phyloP scores from a whole-genome alignment of 2,329 filamentous ascomycete species.

The Cladosporium phlei region DNA sequence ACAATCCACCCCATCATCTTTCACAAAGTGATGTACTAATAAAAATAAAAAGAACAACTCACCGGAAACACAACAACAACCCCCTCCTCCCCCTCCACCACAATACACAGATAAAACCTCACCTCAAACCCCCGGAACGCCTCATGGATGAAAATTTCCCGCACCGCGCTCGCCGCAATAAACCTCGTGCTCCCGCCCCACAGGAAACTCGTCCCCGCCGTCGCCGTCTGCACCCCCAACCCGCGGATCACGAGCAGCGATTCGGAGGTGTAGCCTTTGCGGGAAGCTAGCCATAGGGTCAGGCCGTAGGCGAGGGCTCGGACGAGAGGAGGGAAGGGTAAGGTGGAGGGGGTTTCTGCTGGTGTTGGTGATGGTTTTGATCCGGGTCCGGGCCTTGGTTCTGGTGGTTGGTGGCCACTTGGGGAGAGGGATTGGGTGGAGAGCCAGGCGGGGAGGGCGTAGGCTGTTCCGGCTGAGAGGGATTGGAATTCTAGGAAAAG shows the following conservation, averaged over 20 bases:
- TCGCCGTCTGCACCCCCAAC: constrained; percentile 83
- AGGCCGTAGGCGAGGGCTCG: constrained; percentile 41
- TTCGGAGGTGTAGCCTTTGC: constrained; percentile 56
- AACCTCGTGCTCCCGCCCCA: constrained; percentile 60
- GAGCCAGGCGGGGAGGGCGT: constrained; percentile 8
- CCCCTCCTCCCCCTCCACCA: constrained; percentile 82
- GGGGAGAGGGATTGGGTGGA: background rate
- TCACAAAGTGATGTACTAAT: background rate
- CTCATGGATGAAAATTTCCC: constrained; percentile 91
- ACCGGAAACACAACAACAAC: constrained; percentile 93
- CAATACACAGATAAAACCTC: constrained; percentile 79
- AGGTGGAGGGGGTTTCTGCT: constrained; percentile 85
- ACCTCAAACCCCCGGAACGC: constrained; percentile 91
- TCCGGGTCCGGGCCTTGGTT: too few species aligned
- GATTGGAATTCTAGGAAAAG: constrained; percentile 17
- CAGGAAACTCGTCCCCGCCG: constrained; percentile 64
- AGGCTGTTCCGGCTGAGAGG: constrained; percentile 1
- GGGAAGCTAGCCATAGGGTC: constrained; percentile 22
- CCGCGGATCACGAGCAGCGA: constrained; percentile 83
- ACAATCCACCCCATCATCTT: background rate
- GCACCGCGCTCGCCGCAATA: constrained; percentile 88
- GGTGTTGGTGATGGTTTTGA: too few species aligned
- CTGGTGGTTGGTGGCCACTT: too few species aligned
- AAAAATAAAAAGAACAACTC: constrained; percentile 26
- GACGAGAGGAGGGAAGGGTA: constrained; percentile 60